These are phyloP conservation scores for Camelina laxa DNA, from an alignment of 345 rosid genomes.

Conservation along the genomic window DNA sequence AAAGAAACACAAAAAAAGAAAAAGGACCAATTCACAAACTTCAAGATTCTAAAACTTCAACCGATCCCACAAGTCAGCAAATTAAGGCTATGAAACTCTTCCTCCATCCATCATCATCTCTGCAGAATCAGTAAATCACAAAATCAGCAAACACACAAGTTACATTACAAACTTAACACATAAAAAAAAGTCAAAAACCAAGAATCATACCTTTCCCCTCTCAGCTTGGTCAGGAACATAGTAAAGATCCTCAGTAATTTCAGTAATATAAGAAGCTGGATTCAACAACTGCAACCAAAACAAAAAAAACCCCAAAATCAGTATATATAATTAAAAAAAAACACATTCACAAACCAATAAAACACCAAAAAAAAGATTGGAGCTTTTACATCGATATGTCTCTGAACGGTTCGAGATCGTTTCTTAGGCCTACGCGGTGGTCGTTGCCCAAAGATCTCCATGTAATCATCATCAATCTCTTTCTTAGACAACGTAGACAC, in stretches of 20 bases:
- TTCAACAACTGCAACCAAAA: constrained; percentile 55
- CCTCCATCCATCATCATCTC: constrained; percentile 21
- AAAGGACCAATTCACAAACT: constrained; percentile 1
- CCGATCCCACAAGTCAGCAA: constrained; percentile 15
- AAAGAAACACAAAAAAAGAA: background rate
- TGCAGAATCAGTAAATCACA: constrained; percentile 1
- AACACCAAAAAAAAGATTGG: background rate
- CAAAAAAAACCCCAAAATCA: background rate
- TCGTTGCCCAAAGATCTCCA: constrained; percentile 51
- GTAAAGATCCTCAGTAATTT: constrained; percentile 65
- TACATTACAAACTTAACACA: too few species aligned
- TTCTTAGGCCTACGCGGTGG: constrained; percentile 82
- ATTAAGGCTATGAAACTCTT: background rate
- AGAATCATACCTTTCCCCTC: constrained; percentile 55
- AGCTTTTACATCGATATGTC: constrained; percentile 67
- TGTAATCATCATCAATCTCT: constrained; percentile 77
- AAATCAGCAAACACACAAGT: background rate
- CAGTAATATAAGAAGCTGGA: constrained; percentile 76
- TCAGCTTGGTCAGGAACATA: constrained; percentile 63
- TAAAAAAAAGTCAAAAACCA: background rate
- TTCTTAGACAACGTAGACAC: constrained; percentile 54
- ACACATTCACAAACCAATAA: background rate
- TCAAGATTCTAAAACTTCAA: constrained; percentile 17
- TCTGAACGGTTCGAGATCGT: constrained; percentile 66
- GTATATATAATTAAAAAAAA: background rate